Base-by-base conservation (phyloP, 179 eudicot genomes). In the Carnegiea gigantea region DNA sequence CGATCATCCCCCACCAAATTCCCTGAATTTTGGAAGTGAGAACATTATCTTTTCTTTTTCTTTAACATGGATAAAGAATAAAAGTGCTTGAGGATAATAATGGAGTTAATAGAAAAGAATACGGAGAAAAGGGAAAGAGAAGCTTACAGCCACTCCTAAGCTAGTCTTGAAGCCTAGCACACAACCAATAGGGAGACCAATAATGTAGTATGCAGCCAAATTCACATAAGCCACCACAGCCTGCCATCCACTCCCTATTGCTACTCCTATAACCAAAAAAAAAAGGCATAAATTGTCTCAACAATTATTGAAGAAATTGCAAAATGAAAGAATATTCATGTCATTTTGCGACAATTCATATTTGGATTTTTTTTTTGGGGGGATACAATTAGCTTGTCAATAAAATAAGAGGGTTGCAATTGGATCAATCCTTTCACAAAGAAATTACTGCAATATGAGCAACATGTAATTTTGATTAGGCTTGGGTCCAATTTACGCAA, bases 161-260 rank as follows among this genome's bases (percentile, higher is more conserved):
- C 83, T 82, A 53, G 90, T 88, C 75, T 84, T 88, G 81, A 88
- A 88, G 46, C 88, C 90, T 0, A 88, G 80, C 20, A 88, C 82
- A 78, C 90, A 88, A 20, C 90, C 90, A 78, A 88, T 60, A 28
- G 90, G 87, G 33, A 88, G 88, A 67, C 90, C 88, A 8, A 88
- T 84, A 9, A 86, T 20, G 75, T 88, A 88, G 73, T 88, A 88
- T 43, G 88, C 79, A 13, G 78, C 80, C 44, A 88, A 79, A 59
- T 88, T 88, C 14, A 88, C 84, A 59, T 84, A 88, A 70, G 88
- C 90, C 75, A 88, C 90, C 60, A 88, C 73, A 33, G 57, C 88
- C 82, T 88, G 88, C 90, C 90, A 86, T 79, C 90, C 90, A 78
- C 90, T 88, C 60, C 90, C 90, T 12, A 86, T 88, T 53, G 90